Evolutionary conservation across 73 alveolate species (phyloP).

Genomic region (Durusdinium trenchii): DNA sequence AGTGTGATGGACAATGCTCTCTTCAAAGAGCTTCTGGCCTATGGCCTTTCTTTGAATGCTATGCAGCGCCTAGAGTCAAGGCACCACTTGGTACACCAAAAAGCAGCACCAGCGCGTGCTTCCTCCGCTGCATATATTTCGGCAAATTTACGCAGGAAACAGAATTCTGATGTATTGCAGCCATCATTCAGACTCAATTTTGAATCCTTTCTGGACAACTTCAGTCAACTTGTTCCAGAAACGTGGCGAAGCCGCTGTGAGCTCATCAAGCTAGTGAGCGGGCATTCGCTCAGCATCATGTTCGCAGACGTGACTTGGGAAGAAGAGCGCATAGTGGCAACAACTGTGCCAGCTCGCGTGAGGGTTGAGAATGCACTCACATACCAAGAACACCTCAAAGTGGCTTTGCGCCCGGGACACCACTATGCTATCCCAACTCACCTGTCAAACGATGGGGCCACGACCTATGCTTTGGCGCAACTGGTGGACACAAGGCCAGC

Average conservation of each 20-base stretch:
- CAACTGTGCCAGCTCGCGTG: not conserved
- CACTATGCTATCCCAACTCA: not conserved
- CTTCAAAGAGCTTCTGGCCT: not conserved
- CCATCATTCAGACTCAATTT: not conserved
- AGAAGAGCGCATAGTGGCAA: not conserved
- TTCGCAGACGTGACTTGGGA: not conserved
- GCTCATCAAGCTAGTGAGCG: not conserved
- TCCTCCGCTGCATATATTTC: not conserved
- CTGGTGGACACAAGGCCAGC: not conserved
- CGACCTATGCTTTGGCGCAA: not conserved
- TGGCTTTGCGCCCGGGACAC: not conserved
- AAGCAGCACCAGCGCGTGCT: not conserved
- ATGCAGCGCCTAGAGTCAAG: constrained; percentile 15
- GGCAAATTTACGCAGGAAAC: not conserved
- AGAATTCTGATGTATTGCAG: not conserved
- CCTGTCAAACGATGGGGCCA: not conserved
- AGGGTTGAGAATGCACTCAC: not conserved
- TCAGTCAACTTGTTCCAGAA: not conserved
- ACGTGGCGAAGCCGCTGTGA: not conserved
- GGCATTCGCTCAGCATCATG: not conserved
- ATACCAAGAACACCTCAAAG: not conserved
- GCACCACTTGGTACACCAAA: not conserved
- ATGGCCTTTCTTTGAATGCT: not conserved
- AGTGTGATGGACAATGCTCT: not conserved
- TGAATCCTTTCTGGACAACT: not conserved